Base-by-base conservation (phyloP, 805 yeast species). In the Kregervanrija fluxuum region DNA sequence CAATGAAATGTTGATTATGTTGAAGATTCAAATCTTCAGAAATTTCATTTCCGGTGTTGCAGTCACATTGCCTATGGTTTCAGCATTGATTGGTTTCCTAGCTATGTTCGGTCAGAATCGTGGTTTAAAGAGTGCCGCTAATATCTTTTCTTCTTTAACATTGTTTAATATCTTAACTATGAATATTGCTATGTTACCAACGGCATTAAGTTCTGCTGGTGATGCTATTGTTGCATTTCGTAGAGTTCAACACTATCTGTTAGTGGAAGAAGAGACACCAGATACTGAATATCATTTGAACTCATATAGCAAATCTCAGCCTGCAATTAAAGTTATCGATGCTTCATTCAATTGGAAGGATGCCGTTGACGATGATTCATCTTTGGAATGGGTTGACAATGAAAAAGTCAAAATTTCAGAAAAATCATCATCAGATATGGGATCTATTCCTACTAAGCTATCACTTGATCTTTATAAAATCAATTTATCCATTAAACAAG, bases 91-190 rank as follows among this genome's bases (percentile, higher is more conserved):
- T 12, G 68, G 76, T 2, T 74, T 74, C 51, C 53, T 73, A 38
- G 64, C 70, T 0, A 54, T 71, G 45, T 71, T 65, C 47, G 73
- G 66, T 33, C 51, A 65, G 30, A 46, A 60, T 15, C 55, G 67
- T 16, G 55, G 56, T 14, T 56, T 69, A 40, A 60, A 69, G 50
- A 69, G 67, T 45, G 80, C 90, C 4, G 88, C 84, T 11, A 68
- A 74, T 33, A 72, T 85, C 31, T 85, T 85, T 57, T 70, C 91
- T 1, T 83, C 93, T 4, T 65, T 85, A 39, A 74, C 90, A 0
- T 69, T 83, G 46, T 85, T 85, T 65, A 77, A 75, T 54, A 71
- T 75, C 10, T 70, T 85, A 50, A 66, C 84, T 11, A 69, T 72
- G 38, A 85, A 79, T 56, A 75, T 83, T 52, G 69, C 84, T 43